phyloP scores from a whole-genome alignment of 805 yeast genomes.

The Wickerhamomyces ciferrii region DNA sequence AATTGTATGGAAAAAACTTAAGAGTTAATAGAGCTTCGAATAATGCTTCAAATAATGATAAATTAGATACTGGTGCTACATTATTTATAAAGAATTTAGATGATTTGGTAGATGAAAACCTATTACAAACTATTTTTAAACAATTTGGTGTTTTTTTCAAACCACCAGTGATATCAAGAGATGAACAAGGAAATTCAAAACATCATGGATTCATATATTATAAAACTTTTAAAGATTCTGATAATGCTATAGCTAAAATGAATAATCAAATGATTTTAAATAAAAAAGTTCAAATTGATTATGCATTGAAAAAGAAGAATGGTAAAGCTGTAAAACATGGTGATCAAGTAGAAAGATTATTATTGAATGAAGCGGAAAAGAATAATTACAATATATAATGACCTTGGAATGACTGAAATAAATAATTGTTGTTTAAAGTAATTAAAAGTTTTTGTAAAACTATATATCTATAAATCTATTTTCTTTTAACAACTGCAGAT shows the following conservation, averaged over 20 bases:
- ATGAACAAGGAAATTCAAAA: constrained; percentile 41
- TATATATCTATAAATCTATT: not conserved
- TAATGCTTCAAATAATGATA: constrained; percentile 13
- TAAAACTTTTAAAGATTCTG: constrained; percentile 62
- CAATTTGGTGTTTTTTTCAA: constrained; percentile 60
- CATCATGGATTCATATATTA: constrained; percentile 67
- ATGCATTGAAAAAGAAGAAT: constrained; percentile 59
- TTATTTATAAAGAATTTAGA: constrained; percentile 67
- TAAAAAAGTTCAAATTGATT: constrained; percentile 51
- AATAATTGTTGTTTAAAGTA: no score
- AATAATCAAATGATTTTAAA: constrained; percentile 68
- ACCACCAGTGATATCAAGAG: constrained; percentile 46
- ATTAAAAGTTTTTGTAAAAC: no score
- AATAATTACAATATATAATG: constrained; percentile 21
- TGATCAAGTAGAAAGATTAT: constrained; percentile 66
- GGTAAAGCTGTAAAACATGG: constrained; percentile 63
- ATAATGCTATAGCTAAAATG: constrained; percentile 64
- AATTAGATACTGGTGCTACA: constrained; percentile 53
- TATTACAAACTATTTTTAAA: constrained; percentile 44
- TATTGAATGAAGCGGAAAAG: constrained; percentile 59
- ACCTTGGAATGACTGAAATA: no score
- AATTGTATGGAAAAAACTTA: constrained; percentile 56
- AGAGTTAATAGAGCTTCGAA: constrained; percentile 42
- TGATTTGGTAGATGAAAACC: constrained; percentile 56
- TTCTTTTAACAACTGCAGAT: constrained; percentile 2